phyloP scores from a whole-genome alignment of 1,139 yeast genomes.

The Kodamaea anthophila region DNA sequence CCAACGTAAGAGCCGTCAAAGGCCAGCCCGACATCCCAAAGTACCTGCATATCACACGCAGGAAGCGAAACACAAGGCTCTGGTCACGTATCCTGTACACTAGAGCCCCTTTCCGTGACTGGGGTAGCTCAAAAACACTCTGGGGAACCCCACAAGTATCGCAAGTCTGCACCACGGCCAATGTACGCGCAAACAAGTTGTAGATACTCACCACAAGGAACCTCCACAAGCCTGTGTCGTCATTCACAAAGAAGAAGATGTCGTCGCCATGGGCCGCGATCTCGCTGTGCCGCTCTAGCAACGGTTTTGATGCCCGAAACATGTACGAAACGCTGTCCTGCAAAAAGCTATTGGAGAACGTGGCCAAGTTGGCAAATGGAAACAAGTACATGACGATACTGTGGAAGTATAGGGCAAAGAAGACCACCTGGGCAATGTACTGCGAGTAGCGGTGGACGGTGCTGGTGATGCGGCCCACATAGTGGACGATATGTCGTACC shows the following conservation, averaged over 20 bases:
- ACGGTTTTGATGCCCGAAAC: conserved; percentile 14
- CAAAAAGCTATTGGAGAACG: conserved; percentile 26
- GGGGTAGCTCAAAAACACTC: too few relatives aligned
- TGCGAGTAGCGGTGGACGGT: conserved; percentile 5
- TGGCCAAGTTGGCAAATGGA: conserved; percentile 24
- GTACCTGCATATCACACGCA: conserved; percentile 16
- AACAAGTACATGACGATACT: conserved; percentile 14
- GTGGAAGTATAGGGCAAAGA: conserved; percentile 16
- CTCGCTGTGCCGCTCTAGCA: conserved; percentile 10
- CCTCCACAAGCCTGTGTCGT: conserved; percentile 4
- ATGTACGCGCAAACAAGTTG: conserved; percentile 7
- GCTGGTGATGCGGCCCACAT: conserved; percentile 1
- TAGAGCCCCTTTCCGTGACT: too few relatives aligned
- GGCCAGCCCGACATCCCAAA: conserved; percentile 9
- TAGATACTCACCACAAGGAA: conserved; percentile 5
- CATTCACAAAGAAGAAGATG: conserved; percentile 11
- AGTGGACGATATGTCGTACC: background rate
- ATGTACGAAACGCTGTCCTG: conserved; percentile 25
- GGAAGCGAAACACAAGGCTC: conserved; percentile 29
- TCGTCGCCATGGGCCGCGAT: conserved; percentile 11
- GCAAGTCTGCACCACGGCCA: too few relatives aligned
- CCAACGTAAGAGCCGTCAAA: conserved; percentile 18
- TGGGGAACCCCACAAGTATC: too few relatives aligned
- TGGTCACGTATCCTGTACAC: too few relatives aligned
- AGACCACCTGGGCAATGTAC: conserved; percentile 9